phyloP scores from a whole-genome alignment of 164 flowering plant species.

The Macadamia tetraphylla region DNA sequence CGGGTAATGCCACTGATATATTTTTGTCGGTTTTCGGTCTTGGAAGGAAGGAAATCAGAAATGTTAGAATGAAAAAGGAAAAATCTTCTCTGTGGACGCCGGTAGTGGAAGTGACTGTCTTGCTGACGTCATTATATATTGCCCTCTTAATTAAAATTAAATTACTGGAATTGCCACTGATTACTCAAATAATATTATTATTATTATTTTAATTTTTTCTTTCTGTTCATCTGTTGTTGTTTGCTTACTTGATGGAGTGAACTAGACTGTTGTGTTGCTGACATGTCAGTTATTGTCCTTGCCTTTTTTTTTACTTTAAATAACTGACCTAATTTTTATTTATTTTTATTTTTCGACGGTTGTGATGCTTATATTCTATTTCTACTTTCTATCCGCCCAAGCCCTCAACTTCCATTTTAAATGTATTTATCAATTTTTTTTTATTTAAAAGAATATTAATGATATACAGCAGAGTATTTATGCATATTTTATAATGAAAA shows the following conservation, averaged over 20 bases:
- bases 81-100: background rate
- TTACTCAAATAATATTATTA: background rate
- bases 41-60: too few species aligned
- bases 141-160: slow-evolving; percentile 15
- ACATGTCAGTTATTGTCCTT: slow-evolving; percentile 30
- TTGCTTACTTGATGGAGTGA: too few species aligned
- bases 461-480: too few species aligned
- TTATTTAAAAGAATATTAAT: too few species aligned
- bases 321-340: background rate
- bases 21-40: slow-evolving; percentile 22
- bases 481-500: too few species aligned
- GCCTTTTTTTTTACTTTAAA: slow-evolving; percentile 6
- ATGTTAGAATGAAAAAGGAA: too few species aligned
- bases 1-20: slow-evolving; percentile 16
- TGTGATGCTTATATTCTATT: slow-evolving; percentile 20
- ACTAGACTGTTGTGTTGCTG: slow-evolving; percentile 19
- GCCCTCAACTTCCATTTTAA: too few species aligned
- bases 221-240: background rate
- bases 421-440: background rate
- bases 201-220: slow-evolving; percentile 20
- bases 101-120: slow-evolving; percentile 33
- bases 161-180: slow-evolving; percentile 15
- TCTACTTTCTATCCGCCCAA: too few species aligned
- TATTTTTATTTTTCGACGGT: slow-evolving; percentile 7
- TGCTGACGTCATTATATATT: slow-evolving; percentile 25